phyloP scores from a whole-genome alignment of 2,329 filamentous ascomycete genomes.

The Penicillium sp. region DNA sequence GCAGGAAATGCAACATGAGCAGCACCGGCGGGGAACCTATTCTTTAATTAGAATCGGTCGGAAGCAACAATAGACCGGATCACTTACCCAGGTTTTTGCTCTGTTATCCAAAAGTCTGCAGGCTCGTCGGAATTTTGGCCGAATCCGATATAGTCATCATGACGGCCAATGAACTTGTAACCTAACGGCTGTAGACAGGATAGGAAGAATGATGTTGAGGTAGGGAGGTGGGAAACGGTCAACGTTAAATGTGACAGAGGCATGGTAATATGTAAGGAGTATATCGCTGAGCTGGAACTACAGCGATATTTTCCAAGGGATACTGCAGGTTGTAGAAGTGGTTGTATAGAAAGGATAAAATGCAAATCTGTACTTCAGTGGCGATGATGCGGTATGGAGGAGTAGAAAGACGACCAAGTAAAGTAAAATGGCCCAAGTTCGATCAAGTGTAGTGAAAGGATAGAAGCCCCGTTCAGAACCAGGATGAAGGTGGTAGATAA shows the following conservation, averaged over 20 bases:
- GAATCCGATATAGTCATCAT: conserved; percentile 65
- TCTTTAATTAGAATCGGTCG: conserved; percentile 23
- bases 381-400: neutral
- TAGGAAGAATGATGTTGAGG: conserved; percentile 83
- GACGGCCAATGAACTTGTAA: conserved; percentile 70
- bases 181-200: conserved; percentile 78
- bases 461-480: conserved; percentile 9
- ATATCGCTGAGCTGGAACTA: conserved; percentile 20
- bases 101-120: conserved; percentile 67
- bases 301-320: conserved; percentile 18
- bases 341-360: neutral
- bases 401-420: neutral
- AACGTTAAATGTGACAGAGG: conserved; percentile 67
- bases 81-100: conserved; percentile 63
- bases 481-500: conserved; percentile 20
- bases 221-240: conserved; percentile 76
- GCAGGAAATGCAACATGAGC: conserved; percentile 72
- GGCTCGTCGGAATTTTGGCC: conserved; percentile 59
- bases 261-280: conserved; percentile 48
- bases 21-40: conserved; percentile 56
- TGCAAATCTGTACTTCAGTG: neutral
- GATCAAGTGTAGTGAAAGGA: conserved; percentile 11
- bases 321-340: neutral
- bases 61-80: neutral
- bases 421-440: neutral